Evolutionary conservation across 139 green algal genomes (phyloP).

Genomic region (Tetraselmis striata): DNA sequence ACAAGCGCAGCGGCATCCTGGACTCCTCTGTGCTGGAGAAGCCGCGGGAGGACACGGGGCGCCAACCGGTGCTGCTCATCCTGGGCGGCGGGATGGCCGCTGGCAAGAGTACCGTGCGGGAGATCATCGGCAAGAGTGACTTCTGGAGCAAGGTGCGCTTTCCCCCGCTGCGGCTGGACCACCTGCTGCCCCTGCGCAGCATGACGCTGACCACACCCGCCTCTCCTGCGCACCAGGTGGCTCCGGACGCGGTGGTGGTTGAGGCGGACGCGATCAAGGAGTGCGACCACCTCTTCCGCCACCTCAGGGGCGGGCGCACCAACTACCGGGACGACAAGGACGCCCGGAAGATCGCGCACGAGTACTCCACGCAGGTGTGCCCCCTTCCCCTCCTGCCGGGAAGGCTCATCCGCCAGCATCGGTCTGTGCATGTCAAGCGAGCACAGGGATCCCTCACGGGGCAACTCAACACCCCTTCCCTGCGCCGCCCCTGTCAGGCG

Average conservation of each 20-base stretch:
- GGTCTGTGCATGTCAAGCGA: no score
- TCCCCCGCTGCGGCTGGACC: background rate
- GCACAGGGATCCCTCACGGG: no score
- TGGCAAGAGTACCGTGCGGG: conserved; percentile 45
- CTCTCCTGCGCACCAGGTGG: conserved; percentile 30
- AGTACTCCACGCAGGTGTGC: conserved; percentile 33
- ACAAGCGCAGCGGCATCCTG: background rate
- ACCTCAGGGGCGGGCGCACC: background rate
- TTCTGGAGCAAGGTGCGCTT: conserved; percentile 45
- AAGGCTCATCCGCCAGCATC: no score
- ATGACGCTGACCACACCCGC: background rate
- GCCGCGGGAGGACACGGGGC: background rate
- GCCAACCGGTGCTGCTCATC: conserved; percentile 34
- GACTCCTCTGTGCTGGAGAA: background rate
- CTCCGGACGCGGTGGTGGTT: conserved; percentile 38
- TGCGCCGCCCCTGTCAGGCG: background rate
- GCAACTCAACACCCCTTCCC: no score
- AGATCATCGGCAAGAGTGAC: conserved; percentile 37
- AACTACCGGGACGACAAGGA: background rate
- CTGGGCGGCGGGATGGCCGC: conserved; percentile 50
- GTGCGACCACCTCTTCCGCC: conserved; percentile 28
- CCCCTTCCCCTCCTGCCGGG: background rate
- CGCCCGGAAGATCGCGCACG: conserved; percentile 29
- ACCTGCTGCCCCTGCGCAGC: background rate
- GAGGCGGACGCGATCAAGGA: conserved; percentile 55